A percentile compares a stretch with the other conserved stretches of the same genome.
phyloP scores from a whole-genome alignment of 768 basidiomycete species.

The Cystobasidium onofrii region DNA sequence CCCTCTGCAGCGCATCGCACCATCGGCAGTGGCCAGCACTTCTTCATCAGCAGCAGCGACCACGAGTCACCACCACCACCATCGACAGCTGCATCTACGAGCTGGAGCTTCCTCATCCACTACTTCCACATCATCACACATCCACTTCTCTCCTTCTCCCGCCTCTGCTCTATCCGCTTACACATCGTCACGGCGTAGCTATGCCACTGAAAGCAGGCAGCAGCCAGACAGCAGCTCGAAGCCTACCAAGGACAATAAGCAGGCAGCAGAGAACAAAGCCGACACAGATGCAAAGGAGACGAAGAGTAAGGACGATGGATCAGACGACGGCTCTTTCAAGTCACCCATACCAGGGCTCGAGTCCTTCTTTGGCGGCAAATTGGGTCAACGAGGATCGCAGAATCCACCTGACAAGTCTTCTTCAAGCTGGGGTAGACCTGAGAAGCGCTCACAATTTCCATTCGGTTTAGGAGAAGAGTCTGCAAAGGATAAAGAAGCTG shows the following conservation, averaged over 20 bases:
- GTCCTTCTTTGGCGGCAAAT: constrained; percentile 40
- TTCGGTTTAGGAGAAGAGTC: constrained; percentile 10
- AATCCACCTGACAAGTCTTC: constrained; percentile 2
- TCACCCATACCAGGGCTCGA: constrained; percentile 35
- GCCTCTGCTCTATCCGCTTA: neutral
- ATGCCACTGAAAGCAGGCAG: neutral
- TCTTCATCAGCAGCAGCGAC: neutral
- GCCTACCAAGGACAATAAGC: neutral
- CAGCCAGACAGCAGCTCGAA: neutral
- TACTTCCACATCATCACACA: neutral
- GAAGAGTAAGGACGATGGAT: neutral
- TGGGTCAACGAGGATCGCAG: constrained; percentile 34
- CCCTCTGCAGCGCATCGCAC: neutral
- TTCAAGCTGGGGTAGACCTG: neutral
- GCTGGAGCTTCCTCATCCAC: neutral
- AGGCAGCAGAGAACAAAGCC: neutral
- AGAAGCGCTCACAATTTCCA: constrained; percentile 13
- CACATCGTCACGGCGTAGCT: neutral
- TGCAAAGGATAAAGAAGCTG: constrained; percentile 16
- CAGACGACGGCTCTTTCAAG: neutral
- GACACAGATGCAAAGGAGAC: neutral
- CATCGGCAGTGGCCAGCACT: neutral
- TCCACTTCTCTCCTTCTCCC: neutral
- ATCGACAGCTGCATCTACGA: neutral
- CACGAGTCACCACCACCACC: neutral